phyloP scores from a whole-genome alignment of 257 asterid species.

The Vinca minor region DNA sequence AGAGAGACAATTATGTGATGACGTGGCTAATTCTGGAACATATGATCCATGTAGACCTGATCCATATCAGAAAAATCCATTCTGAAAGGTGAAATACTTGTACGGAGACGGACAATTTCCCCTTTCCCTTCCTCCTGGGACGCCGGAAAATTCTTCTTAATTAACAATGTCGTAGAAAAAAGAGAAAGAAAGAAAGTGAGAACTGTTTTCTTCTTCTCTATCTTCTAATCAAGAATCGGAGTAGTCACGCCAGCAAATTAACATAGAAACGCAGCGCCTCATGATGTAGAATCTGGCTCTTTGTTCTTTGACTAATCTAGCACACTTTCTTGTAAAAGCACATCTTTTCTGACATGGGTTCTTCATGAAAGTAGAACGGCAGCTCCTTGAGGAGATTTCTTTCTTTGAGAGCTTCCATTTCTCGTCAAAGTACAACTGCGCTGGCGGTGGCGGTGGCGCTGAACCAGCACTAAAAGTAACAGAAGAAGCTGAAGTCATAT shows the following conservation, averaged over 20 bases:
- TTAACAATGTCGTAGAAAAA: conserved; percentile 56
- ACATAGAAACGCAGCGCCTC: conserved; percentile 90
- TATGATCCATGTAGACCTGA: no score
- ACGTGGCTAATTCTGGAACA: no score
- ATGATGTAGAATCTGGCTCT: conserved; percentile 80
- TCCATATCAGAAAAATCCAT: no score
- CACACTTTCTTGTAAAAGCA: conserved; percentile 69
- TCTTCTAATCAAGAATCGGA: conserved; percentile 39
- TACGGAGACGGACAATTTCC: conserved; percentile 5
- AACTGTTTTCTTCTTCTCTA: neutral
- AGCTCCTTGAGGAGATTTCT: conserved; percentile 21
- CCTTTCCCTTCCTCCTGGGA: conserved; percentile 52
- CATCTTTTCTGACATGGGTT: conserved; percentile 39
- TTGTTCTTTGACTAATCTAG: conserved; percentile 68
- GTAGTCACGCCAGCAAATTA: conserved; percentile 81
- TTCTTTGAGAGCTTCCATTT: conserved; percentile 34
- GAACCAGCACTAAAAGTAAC: neutral
- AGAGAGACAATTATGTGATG: neutral
- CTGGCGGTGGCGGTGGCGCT: conserved; percentile 16
- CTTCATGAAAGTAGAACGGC: conserved; percentile 22
- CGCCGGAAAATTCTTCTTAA: conserved; percentile 34
- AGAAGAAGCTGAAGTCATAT: conserved; percentile 1
- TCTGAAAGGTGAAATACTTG: no score
- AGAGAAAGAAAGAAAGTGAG: conserved; percentile 17
- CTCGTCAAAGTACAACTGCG: conserved; percentile 28